A percentile compares a stretch with the other conserved stretches of the same genome.
Conservation (phyloP, 2,329 filamentous ascomycete species). For the Calonectria henricotiae region DNA sequence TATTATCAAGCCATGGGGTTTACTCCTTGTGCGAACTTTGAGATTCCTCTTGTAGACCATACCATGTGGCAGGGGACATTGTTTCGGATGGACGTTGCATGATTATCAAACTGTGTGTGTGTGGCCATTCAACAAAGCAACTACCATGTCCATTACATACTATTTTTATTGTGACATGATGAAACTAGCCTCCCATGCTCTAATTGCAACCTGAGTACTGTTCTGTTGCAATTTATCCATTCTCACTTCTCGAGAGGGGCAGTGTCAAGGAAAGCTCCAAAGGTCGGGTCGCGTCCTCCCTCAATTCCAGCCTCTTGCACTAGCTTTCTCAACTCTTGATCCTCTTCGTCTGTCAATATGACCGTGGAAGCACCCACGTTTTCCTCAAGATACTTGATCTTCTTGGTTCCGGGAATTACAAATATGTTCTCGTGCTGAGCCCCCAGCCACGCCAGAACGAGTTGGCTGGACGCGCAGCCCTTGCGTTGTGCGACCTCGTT, state of each 20-base stretch:
- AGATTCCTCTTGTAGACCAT: slow-evolving; percentile 12
- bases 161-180: slow-evolving; percentile 15
- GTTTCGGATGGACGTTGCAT: slow-evolving; percentile 42
- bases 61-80: slow-evolving; percentile 42
- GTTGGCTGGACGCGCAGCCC: slow-evolving; percentile 69
- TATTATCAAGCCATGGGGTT: slow-evolving; percentile 47
- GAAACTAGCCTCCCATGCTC: neutral
- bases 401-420: slow-evolving; percentile 71
- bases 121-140: neutral
- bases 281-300: slow-evolving; percentile 49
- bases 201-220: neutral
- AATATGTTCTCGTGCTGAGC: slow-evolving; percentile 74
- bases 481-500: slow-evolving; percentile 63
- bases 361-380: slow-evolving; percentile 60
- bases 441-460: slow-evolving; percentile 77
- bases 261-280: slow-evolving; percentile 45
- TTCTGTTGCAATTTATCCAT: neutral
- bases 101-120: slow-evolving; percentile 24
- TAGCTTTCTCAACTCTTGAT: slow-evolving; percentile 54
- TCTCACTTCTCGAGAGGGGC: slow-evolving; percentile 39
- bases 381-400: slow-evolving; percentile 64
- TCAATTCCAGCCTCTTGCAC: slow-evolving; percentile 51
- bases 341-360: slow-evolving; percentile 56
- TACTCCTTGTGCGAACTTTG: slow-evolving; percentile 38
- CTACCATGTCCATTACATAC: slow-evolving; percentile 33